phyloP scores from a whole-genome alignment of 176 grass and related monocot species.

The Hordeum marinum region DNA sequence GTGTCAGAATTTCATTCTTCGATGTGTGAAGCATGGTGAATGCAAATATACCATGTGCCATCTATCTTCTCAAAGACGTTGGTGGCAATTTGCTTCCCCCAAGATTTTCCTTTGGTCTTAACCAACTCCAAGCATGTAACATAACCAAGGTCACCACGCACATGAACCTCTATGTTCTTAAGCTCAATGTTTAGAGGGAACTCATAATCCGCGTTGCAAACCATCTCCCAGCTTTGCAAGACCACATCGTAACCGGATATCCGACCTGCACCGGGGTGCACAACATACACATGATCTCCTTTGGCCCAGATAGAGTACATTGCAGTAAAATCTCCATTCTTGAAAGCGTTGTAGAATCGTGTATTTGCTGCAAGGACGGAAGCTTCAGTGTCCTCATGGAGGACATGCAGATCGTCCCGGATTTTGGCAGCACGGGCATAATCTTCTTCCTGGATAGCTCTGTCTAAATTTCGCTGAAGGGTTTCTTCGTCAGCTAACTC shows the following conservation, averaged over 20 bases:
- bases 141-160: conserved; percentile 59
- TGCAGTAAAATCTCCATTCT: conserved; percentile 54
- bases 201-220: conserved; percentile 57
- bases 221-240: conserved; percentile 82
- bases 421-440: conserved; percentile 68
- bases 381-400: conserved; percentile 70
- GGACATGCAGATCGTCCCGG: conserved; percentile 58
- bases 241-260: conserved; percentile 71
- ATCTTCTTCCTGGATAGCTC: conserved; percentile 82
- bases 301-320: conserved; percentile 76
- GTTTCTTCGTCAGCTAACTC: conserved; percentile 61
- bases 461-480: conserved; percentile 60
- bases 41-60: conserved; percentile 79
- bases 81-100: conserved; percentile 86
- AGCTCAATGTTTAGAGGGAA: conserved; percentile 72
- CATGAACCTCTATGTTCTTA: conserved; percentile 61
- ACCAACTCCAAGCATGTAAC: conserved; percentile 88
- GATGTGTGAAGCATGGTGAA: conserved; percentile 90
- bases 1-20: conserved; percentile 40
- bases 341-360: conserved; percentile 67
- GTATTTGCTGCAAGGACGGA: conserved; percentile 67
- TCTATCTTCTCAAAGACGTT: conserved; percentile 83
- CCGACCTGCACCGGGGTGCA: conserved; percentile 61
- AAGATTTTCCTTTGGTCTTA: conserved; percentile 76
- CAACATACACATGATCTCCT: conserved; percentile 73